Conservation (phyloP, 495 filamentous ascomycete genomes). For the Aeminium ludgeri region DNA sequence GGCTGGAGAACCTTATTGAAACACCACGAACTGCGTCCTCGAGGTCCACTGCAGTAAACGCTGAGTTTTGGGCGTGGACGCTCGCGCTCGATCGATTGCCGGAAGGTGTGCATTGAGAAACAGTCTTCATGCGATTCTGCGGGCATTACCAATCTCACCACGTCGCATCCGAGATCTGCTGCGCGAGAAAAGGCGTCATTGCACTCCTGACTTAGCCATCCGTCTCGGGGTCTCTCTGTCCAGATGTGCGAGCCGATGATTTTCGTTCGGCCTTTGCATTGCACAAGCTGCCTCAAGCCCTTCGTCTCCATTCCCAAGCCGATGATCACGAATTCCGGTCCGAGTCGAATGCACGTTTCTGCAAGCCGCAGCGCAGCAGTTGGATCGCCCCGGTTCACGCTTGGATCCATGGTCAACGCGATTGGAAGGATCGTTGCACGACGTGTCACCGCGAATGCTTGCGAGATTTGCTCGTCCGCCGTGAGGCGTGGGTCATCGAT, state of each 20-base stretch:
- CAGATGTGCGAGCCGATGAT: slow-evolving; percentile 49
- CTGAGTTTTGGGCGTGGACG: slow-evolving; percentile 39
- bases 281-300: slow-evolving; percentile 36
- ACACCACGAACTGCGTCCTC: slow-evolving; percentile 49
- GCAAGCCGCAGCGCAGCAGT: slow-evolving; percentile 37
- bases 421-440: slow-evolving; percentile 51
- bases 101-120: slow-evolving; percentile 38
- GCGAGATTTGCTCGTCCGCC: slow-evolving; percentile 30
- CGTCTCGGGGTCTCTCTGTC: slow-evolving; percentile 13
- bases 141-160: slow-evolving; percentile 50
- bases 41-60: slow-evolving; percentile 54
- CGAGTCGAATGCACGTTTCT: slow-evolving; percentile 52
- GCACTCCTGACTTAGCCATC: slow-evolving; percentile 47
- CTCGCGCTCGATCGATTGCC: slow-evolving; percentile 28
- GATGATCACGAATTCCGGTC: slow-evolving; percentile 55
- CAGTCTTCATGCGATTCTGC: slow-evolving; percentile 43
- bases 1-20: slow-evolving; percentile 52
- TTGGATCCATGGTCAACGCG: slow-evolving; percentile 41
- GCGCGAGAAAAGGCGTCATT: slow-evolving; percentile 29
- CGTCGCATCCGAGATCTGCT: slow-evolving; percentile 47
- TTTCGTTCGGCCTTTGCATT: slow-evolving; percentile 46
- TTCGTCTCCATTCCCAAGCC: slow-evolving; percentile 42
- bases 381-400: background rate
- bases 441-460: slow-evolving; percentile 41
- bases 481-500: slow-evolving; percentile 41